Base-by-base conservation (phyloP, 495 filamentous ascomycete genomes). In the Penicillium ochrochloron region DNA sequence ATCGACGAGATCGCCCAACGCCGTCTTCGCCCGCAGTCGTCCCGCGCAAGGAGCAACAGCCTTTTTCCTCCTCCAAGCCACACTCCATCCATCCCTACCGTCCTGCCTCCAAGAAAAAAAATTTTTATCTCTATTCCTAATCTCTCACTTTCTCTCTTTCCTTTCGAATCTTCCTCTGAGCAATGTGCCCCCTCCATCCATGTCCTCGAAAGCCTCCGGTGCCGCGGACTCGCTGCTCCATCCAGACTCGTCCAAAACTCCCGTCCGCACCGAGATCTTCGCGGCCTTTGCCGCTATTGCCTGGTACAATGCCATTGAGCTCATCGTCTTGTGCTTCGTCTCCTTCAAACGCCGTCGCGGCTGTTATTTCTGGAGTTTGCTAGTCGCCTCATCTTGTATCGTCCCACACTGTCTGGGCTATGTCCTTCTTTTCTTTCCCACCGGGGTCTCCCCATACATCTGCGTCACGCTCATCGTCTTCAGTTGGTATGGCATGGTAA, bases 351-450 rank as follows among this genome's bases (percentile, higher is more conserved):
- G 78, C 42, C 75, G 74, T 54, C 74, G 73, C 4, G 80, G 82
- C 9, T 72, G 75, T 19, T 85, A 85, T 65, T 85, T 85, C 71
- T 85, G 82, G 81, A 80, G 77, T 31, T 61, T 85, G 10, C 72
- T 84, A n/a, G 67, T 82, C 42, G 62, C 80, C 9, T 78, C 76
- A 3, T 67, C 70, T 61, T 61, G 71, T 51, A 67, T 80, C 29
- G 72, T 83, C 29, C 76, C 81, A 0, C 69, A 82, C 61, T 73
- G 71, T 15, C 65, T 83, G 15, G 82, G 82, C 17, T 82, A 75
- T 66, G 48, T 82, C 48, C 64, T 83, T 17, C 76, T 81, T 25
- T 81, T 83, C 71, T 83, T 81, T 57, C 66, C 60, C 1, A 61
- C 64, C 0, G 65, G 59, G n/a, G 69, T 78, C 37, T 66, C 69